These are phyloP conservation scores for Decorospora gaudefroyi DNA, from an alignment of 2,329 filamentous ascomycete species.

Conservation along the genomic window DNA sequence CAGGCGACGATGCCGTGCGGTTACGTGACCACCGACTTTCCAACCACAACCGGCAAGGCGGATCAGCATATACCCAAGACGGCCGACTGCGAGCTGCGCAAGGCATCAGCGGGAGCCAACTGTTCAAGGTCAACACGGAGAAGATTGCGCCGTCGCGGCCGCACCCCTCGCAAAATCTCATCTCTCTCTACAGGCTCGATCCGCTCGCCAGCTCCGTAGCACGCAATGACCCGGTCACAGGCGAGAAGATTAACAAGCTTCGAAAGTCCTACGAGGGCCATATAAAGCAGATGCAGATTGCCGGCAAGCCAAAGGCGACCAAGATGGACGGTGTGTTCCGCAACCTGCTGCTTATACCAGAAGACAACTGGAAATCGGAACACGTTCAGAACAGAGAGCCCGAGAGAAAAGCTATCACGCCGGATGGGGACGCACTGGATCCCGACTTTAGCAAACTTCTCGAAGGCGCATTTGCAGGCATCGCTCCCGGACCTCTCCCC, in stretches of 20 bases:
- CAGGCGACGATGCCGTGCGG: slow-evolving; percentile 33
- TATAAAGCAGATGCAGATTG: slow-evolving; percentile 55
- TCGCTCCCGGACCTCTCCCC: slow-evolving; percentile 52
- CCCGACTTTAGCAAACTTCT: slow-evolving; percentile 42
- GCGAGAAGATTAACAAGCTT: slow-evolving; percentile 67
- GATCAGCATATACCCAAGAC: slow-evolving; percentile 31
- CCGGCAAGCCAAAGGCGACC: slow-evolving; percentile 55
- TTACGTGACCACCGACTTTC: slow-evolving; percentile 49
- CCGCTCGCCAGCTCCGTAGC: slow-evolving; percentile 62
- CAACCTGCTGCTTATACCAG: slow-evolving; percentile 46
- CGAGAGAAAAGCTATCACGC: slow-evolving; percentile 32
- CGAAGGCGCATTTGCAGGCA: slow-evolving; percentile 48
- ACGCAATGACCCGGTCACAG: slow-evolving; percentile 63
- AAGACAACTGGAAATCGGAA: slow-evolving; percentile 49
- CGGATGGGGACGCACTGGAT: slow-evolving; percentile 34
- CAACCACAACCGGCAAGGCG: slow-evolving; percentile 54
- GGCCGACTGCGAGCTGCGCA: slow-evolving; percentile 37
- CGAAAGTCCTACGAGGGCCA: slow-evolving; percentile 61
- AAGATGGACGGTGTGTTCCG: slow-evolving; percentile 47
- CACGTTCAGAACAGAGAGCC: slow-evolving; percentile 50
- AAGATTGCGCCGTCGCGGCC: slow-evolving; percentile 56
- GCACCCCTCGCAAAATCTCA: slow-evolving; percentile 62
- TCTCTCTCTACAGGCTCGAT: slow-evolving; percentile 62
- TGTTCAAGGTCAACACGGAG: slow-evolving; percentile 46
- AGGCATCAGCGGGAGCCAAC: slow-evolving; percentile 36